phyloP scores from a whole-genome alignment of 805 yeast genomes.

The Nakazawaea sp. region DNA sequence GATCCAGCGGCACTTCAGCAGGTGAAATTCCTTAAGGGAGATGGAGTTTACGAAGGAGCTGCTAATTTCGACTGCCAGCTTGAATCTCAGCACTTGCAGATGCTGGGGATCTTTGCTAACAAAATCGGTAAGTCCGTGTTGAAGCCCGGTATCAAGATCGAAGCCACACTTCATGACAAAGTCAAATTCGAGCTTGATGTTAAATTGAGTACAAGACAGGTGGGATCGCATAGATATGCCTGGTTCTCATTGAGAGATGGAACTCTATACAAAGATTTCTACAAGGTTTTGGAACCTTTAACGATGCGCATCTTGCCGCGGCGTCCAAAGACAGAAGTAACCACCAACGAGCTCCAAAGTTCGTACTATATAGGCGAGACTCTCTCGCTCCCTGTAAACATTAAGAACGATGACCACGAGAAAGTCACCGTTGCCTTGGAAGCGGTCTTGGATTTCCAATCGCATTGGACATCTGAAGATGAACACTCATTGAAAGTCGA shows the following conservation, averaged over 20 bases:
- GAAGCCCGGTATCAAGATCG: not conserved
- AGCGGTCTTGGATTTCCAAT: constrained; percentile 11
- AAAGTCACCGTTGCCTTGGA: constrained; percentile 22
- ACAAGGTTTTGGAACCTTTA: constrained; percentile 16
- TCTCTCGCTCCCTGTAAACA: constrained; percentile 16
- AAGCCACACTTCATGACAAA: not conserved
- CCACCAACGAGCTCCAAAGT: constrained; percentile 18
- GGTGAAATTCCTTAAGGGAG: not conserved
- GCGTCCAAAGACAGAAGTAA: constrained; percentile 26
- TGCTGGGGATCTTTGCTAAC: not conserved
- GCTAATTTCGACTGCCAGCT: not conserved
- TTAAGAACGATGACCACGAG: constrained; percentile 26
- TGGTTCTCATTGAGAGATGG: too few species aligned
- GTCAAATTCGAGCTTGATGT: not conserved
- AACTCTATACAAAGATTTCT: not conserved
- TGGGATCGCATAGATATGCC: too few species aligned
- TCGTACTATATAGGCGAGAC: constrained; percentile 26
- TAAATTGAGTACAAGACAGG: not conserved
- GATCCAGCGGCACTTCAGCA: not conserved
- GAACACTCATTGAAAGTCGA: not conserved
- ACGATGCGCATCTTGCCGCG: constrained; percentile 28
- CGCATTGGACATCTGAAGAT: not conserved
- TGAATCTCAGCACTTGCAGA: not conserved
- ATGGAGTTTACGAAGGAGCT: not conserved
- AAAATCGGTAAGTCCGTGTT: constrained; percentile 3